Conservation (phyloP, 495 filamentous ascomycete species). For the Aspergillus hancockii region DNA sequence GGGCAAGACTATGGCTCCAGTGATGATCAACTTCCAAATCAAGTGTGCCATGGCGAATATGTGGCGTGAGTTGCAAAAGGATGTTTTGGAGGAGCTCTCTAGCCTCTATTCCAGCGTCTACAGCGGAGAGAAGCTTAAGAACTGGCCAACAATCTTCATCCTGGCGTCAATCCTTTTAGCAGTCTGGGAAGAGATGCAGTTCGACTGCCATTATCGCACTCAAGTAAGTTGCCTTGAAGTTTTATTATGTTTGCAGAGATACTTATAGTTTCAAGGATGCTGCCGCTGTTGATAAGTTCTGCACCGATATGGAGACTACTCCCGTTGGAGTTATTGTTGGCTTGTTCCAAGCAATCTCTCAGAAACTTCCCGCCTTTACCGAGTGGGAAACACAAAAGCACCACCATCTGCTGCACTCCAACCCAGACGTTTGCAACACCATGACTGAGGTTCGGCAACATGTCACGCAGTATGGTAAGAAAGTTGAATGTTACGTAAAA, state of each 20-base stretch:
- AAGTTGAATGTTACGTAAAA: not conserved
- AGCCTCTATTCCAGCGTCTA: conserved; percentile 89
- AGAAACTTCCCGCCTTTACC: conserved; percentile 83
- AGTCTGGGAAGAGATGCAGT: conserved; percentile 97
- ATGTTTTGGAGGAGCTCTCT: conserved; percentile 89
- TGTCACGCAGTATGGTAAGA: conserved; percentile 81
- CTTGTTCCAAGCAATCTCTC: conserved; percentile 92
- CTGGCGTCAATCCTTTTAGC: conserved; percentile 84
- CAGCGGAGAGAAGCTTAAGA: conserved; percentile 89
- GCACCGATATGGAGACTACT: conserved; percentile 88
- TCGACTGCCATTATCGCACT: conserved; percentile 90
- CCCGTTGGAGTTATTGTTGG: conserved; percentile 93
- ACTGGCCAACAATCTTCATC: conserved; percentile 98
- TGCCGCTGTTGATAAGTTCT: conserved; percentile 84
- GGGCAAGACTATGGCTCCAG: conserved; percentile 85
- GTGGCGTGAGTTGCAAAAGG: conserved; percentile 95
- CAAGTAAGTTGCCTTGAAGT: conserved; percentile 44
- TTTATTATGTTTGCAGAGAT: not conserved
- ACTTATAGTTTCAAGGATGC: conserved; percentile 53
- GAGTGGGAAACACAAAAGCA: conserved; percentile 92
- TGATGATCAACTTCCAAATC: conserved; percentile 99
- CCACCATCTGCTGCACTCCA: conserved; percentile 81
- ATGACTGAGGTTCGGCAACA: conserved; percentile 91
- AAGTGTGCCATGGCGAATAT: conserved; percentile 92
- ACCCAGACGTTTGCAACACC: conserved; percentile 84